A percentile compares a stretch with the other conserved stretches of the same genome.
phyloP scores from a whole-genome alignment of 2,329 filamentous ascomycete genomes.

The Paramyrothecium roridum region DNA sequence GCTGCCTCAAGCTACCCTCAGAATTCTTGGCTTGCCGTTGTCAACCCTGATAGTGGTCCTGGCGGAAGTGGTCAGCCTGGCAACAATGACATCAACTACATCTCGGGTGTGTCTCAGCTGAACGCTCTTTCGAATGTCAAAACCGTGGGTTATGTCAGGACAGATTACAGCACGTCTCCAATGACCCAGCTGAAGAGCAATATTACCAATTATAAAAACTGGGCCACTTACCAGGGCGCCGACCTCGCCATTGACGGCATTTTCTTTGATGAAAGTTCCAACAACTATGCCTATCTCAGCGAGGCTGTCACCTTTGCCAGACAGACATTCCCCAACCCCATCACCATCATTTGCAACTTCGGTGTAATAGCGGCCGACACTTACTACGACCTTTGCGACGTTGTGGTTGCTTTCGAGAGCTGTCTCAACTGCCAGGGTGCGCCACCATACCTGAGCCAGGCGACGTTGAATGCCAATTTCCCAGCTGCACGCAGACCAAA shows the following conservation, averaged over 20 bases:
- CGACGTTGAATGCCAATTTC: conserved; percentile 13
- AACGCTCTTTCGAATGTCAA: conserved; percentile 15
- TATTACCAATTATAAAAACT: conserved; percentile 14
- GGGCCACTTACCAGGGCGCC: conserved; percentile 8
- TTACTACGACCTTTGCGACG: conserved; percentile 18
- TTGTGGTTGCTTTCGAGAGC: conserved; percentile 20
- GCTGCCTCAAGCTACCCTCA: conserved; percentile 6
- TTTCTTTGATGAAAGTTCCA: conserved; percentile 16
- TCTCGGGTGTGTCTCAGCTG: conserved; percentile 15
- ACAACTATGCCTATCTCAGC: conserved; percentile 11
- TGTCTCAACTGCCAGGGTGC: conserved; percentile 13
- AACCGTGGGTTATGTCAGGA: conserved; percentile 18
- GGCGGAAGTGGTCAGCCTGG: conserved; percentile 12
- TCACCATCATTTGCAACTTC: conserved; percentile 19
- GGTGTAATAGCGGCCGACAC: conserved; percentile 7
- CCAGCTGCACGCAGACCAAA: conserved; percentile 2
- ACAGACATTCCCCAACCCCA: conserved; percentile 1
- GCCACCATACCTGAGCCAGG: conserved; percentile 11
- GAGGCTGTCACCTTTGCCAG: conserved; percentile 11
- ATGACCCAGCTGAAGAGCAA: conserved; percentile 15
- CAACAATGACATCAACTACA: conserved; percentile 15
- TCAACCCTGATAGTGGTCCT: conserved; percentile 17
- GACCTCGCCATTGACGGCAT: conserved; percentile 16
- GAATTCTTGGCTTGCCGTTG: conserved; percentile 12
- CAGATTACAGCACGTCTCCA: conserved; percentile 9